Percentiles rank a stretch among this genome's conserved stretches.
These are phyloP conservation scores for Echinosophora koreensis DNA, from an alignment of 306 rosid genomes.

Conservation along the genomic window DNA sequence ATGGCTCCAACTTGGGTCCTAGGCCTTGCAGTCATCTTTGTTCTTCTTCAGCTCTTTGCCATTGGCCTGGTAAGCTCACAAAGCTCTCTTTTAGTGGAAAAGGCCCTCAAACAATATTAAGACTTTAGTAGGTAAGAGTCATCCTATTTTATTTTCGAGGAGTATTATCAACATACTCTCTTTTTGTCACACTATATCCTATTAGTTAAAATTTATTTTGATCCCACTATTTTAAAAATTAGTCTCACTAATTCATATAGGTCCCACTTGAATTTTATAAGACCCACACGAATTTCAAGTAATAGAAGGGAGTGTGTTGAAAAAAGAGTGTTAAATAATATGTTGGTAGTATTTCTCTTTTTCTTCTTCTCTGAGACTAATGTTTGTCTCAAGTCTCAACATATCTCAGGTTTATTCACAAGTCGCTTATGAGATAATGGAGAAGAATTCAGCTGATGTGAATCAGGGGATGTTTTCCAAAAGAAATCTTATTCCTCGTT, in stretches of 20 bases:
- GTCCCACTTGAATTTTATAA: no score
- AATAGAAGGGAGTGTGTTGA: no score
- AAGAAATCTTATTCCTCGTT: constrained; percentile 73
- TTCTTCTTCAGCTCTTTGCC: constrained; percentile 84
- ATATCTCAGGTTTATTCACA: constrained; percentile 74
- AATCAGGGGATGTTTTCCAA: constrained; percentile 71
- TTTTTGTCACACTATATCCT: no score
- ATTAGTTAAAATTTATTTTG: no score
- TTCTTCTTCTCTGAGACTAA: neutral
- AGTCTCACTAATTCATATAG: no score
- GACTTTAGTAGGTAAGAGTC: no score
- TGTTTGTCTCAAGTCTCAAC: constrained; percentile 17
- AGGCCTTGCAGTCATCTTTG: constrained; percentile 67
- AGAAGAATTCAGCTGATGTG: constrained; percentile 72
- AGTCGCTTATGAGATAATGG: constrained; percentile 90
- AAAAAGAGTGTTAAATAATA: no score
- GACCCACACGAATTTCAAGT: no score
- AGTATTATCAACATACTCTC: no score
- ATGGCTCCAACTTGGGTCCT: constrained; percentile 82
- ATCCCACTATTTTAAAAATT: no score
- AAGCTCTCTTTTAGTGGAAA: neutral
- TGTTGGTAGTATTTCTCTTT: no score
- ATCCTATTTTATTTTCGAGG: no score
- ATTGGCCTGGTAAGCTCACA: constrained; percentile 66
- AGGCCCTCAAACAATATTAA: neutral